Evolutionary conservation across 495 filamentous ascomycete species (phyloP), one percentile per base, ranked within the genome.

Genomic region (Tuber melanosporum): DNA sequence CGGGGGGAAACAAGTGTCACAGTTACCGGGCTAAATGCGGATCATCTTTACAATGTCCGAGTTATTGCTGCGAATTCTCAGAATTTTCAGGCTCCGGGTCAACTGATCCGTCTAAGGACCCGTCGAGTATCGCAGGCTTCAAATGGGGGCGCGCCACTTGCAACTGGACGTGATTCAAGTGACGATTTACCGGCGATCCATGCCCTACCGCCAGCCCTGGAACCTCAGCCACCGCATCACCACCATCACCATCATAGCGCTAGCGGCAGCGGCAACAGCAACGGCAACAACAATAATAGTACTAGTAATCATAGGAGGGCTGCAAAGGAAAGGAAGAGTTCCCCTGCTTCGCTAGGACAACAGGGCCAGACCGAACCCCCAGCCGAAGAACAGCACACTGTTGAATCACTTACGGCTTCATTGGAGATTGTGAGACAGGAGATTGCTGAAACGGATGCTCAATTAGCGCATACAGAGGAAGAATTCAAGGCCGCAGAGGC

Each of bases 31-130:
- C 87, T 99, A 22, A 90, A 92, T 76, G 93, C 95, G 0, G 89
- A 92, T 71, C 91, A 92, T 82, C 96, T 92, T 77, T 98, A 98
- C 85, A 94, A 94, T 76, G 90, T 98, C 19, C 91, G 96, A 73
- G 93, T 98, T 62, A 91, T 97, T 78, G 93, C 94, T 15, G 90
- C 95, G 43, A 96, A 94, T 72, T 89, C 91, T 10, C 91, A 93
- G 75, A 95, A 95, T 84, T 97, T 98, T 78, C 93, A 96, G 81
- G 93, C 94, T 1, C 91, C 92, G 10, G 97, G 95, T 83, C 89
- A 89, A 22, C 89, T 95, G 39, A 91, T 98, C 78, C 91, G 95
- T 71, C 86, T 98, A 72, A 87, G 91, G 78, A 97, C 82, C 10
- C 79, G 82, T 43, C 73, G 80, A 12, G 79, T 77, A 70, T 82